phyloP scores from a whole-genome alignment of 176 grass and related monocot species.

The Chrysopogon serrulatus region DNA sequence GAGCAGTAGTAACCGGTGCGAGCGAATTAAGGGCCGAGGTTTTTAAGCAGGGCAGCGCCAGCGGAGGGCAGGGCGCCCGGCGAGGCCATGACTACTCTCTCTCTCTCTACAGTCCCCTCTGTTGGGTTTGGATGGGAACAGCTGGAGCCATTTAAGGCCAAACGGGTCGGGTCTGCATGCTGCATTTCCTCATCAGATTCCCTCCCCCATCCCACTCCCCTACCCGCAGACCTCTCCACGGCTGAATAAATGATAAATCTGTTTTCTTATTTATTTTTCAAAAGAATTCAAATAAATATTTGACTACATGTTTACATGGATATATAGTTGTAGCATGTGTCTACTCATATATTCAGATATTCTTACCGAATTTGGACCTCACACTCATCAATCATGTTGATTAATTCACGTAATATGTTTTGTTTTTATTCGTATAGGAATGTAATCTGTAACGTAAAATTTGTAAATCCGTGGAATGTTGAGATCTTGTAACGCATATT shows the following conservation, averaged over 20 bases:
- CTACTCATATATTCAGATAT: neutral
- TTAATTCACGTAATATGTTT: neutral
- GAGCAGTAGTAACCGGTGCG: conserved; percentile 56
- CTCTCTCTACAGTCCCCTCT: conserved; percentile 40
- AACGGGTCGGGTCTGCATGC: conserved; percentile 55
- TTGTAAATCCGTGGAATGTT: no score
- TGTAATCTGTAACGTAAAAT: neutral
- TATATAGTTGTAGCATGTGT: neutral
- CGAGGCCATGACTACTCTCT: conserved; percentile 40
- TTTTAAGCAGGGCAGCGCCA: conserved; percentile 62
- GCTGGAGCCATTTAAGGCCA: conserved; percentile 77
- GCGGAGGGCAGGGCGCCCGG: conserved; percentile 3
- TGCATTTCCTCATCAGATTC: neutral
- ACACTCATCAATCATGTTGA: neutral
- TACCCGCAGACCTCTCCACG: neutral
- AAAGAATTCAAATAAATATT: no score
- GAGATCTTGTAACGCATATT: neutral
- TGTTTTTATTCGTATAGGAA: neutral
- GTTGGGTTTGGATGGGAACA: conserved; percentile 64
- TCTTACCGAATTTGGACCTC: neutral
- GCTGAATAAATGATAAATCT: neutral
- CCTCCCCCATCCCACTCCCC: neutral
- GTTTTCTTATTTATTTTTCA: neutral
- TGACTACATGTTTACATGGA: neutral
- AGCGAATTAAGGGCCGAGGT: conserved; percentile 52